Conservation (phyloP, 352 stramenopile species). For the Phytophthora crassamura region DNA sequence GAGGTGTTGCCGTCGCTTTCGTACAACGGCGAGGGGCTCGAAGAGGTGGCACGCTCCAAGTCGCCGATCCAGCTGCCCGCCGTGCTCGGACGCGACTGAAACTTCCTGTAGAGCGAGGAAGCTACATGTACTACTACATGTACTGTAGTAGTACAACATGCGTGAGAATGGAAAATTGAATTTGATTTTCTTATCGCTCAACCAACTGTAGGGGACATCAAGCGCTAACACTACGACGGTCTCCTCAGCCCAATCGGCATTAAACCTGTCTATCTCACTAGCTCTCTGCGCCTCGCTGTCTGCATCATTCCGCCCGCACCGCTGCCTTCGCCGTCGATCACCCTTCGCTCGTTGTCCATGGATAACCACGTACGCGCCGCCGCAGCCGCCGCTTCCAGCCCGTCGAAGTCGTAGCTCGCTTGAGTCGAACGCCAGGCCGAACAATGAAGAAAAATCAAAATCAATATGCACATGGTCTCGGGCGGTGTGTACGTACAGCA, state of each 20-base stretch:
- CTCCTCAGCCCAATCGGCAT: conserved; percentile 7
- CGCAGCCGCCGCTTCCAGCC: conserved; percentile 15
- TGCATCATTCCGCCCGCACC: conserved; percentile 11
- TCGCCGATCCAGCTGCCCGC: conserved; percentile 56
- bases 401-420: conserved; percentile 7
- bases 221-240: conserved; percentile 29
- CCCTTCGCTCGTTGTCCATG: conserved; percentile 27
- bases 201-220: conserved; percentile 32
- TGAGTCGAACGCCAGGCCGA: conserved; percentile 31
- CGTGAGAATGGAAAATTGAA: conserved; percentile 24
- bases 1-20: conserved; percentile 86
- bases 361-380: conserved; percentile 1
- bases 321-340: conserved; percentile 19
- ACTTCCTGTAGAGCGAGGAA: conserved; percentile 3
- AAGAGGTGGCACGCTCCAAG: conserved; percentile 40
- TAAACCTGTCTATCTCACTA: background rate
- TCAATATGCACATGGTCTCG: conserved; percentile 44
- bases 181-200: conserved; percentile 39
- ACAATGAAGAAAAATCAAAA: conserved; percentile 49
- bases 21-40: conserved; percentile 84
- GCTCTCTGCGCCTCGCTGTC: conserved; percentile 7
- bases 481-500: conserved; percentile 37
- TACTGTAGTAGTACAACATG: too few species aligned
- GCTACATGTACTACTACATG: too few species aligned
- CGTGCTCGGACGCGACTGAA: conserved; percentile 28